phyloP scores from a whole-genome alignment of 2,329 filamentous ascomycete species.

The Botryotinia globosa region DNA sequence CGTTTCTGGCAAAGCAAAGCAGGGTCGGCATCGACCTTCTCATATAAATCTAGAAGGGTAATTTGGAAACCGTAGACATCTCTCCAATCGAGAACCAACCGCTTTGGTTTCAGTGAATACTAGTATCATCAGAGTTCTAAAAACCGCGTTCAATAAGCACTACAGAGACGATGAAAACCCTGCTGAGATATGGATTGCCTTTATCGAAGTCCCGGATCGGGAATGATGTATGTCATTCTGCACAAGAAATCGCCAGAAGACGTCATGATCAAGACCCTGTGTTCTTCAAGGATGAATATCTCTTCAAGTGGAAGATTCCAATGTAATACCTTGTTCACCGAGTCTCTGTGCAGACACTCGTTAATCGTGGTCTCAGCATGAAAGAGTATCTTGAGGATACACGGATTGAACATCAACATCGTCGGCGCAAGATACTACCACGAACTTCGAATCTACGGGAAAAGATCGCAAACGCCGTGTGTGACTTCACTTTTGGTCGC shows the following conservation, averaged over 20 bases:
- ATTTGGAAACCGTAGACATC: no score
- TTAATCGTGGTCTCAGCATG: not conserved
- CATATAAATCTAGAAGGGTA: no score
- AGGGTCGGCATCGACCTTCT: no score
- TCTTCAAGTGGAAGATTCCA: not conserved
- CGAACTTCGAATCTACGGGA: no score
- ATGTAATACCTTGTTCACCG: not conserved
- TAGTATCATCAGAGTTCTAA: not conserved
- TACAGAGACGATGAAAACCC: not conserved
- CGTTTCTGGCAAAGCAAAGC: no score
- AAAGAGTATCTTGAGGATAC: not conserved
- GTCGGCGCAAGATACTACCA: no score
- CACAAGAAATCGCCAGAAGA: not conserved
- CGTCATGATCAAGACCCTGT: rapidly evolving
- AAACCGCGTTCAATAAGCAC: rapidly evolving
- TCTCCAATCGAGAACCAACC: not conserved
- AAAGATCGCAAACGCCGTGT: no score
- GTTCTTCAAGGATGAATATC: not conserved
- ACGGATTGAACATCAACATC: not conserved
- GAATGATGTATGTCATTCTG: not conserved
- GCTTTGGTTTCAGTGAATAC: not conserved
- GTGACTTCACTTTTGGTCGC: rapidly evolving
- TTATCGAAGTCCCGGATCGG: not conserved
- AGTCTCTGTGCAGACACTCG: not conserved
- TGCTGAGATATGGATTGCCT: not conserved